These are phyloP conservation scores for Senna tora DNA, from an alignment of 306 rosid genomes.

Conservation along the genomic window DNA sequence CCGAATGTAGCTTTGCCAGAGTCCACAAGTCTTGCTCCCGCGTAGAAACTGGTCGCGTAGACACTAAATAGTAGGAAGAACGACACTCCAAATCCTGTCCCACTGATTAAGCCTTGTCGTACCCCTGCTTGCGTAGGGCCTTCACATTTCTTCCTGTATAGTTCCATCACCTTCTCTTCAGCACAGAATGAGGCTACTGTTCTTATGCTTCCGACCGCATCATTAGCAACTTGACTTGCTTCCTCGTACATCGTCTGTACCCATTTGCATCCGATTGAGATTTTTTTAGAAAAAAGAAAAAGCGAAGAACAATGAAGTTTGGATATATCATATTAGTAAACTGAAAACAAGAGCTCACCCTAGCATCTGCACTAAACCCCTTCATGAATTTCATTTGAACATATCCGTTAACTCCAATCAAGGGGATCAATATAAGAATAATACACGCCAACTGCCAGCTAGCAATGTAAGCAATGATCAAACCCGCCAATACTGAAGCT, in stretches of 20 bases:
- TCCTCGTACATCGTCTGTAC: constrained; percentile 83
- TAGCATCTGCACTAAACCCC: constrained; percentile 83
- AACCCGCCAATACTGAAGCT: constrained; percentile 67
- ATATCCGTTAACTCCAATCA: constrained; percentile 69
- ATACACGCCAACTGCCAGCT: constrained; percentile 75
- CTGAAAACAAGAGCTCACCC: constrained; percentile 48
- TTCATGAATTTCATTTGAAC: constrained; percentile 77
- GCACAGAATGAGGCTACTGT: constrained; percentile 90
- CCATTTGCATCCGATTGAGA: constrained; percentile 21
- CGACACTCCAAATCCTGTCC: constrained; percentile 78
- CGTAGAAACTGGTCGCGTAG: constrained; percentile 80
- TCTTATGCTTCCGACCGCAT: constrained; percentile 92
- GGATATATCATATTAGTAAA: not conserved
- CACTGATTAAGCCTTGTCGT: constrained; percentile 77
- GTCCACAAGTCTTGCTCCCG: constrained; percentile 69
- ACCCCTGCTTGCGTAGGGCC: constrained; percentile 80
- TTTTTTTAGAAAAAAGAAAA: not conserved
- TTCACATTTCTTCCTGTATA: constrained; percentile 74
- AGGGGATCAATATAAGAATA: constrained; percentile 66
- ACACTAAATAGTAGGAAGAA: constrained; percentile 64
- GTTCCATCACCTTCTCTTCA: constrained; percentile 87
- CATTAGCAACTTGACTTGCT: constrained; percentile 89
- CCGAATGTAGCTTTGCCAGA: constrained; percentile 58
- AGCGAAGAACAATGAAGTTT: not conserved
- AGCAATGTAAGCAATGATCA: constrained; percentile 71